These are phyloP conservation scores for Ophiostoma populinum DNA, from an alignment of 2,329 filamentous ascomycete genomes.

Conservation along the genomic window DNA sequence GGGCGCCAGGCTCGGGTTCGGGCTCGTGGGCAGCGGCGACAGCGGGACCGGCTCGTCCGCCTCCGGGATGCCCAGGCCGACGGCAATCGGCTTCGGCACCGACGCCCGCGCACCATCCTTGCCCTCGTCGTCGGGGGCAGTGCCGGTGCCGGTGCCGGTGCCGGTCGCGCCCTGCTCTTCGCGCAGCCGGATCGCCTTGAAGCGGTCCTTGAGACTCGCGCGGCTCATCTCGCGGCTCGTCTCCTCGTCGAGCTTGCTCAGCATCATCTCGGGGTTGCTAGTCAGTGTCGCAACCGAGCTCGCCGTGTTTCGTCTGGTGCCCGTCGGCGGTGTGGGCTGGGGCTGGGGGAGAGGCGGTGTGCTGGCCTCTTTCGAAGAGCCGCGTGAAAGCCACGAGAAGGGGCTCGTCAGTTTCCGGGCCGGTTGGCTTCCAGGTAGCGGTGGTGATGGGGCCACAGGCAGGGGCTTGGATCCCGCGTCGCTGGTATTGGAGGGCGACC, in stretches of 20 bases:
- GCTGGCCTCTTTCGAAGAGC: constrained; percentile 41
- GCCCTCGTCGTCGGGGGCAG: constrained; percentile 25
- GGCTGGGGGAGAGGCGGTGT: constrained; percentile 24
- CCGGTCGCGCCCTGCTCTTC: too few relatives aligned
- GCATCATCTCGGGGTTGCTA: constrained; percentile 67
- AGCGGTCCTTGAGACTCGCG: constrained; percentile 59
- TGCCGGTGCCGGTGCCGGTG: constrained; percentile 26
- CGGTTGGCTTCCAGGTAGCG: constrained; percentile 19
- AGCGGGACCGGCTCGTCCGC: constrained; percentile 15
- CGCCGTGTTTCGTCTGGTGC: constrained; percentile 52
- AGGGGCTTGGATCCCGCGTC: constrained; percentile 28
- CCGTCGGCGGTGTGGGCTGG: constrained; percentile 26
- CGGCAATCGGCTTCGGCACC: not conserved
- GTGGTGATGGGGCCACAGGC: constrained; percentile 16
- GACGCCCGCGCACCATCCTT: constrained; percentile 21
- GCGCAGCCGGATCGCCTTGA: constrained; percentile 58
- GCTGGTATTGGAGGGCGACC: constrained; percentile 37
- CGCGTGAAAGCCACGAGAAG: constrained; percentile 72
- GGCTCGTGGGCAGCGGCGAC: constrained; percentile 40
- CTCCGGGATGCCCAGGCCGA: constrained; percentile 5
- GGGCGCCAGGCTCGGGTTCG: constrained; percentile 58
- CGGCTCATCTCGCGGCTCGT: constrained; percentile 28
- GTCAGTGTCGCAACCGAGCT: constrained; percentile 63
- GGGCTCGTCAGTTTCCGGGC: constrained; percentile 65
- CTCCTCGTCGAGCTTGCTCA: constrained; percentile 58